phyloP scores from a whole-genome alignment of 768 basidiomycete genomes.

The Panaeolus papilionaceus region DNA sequence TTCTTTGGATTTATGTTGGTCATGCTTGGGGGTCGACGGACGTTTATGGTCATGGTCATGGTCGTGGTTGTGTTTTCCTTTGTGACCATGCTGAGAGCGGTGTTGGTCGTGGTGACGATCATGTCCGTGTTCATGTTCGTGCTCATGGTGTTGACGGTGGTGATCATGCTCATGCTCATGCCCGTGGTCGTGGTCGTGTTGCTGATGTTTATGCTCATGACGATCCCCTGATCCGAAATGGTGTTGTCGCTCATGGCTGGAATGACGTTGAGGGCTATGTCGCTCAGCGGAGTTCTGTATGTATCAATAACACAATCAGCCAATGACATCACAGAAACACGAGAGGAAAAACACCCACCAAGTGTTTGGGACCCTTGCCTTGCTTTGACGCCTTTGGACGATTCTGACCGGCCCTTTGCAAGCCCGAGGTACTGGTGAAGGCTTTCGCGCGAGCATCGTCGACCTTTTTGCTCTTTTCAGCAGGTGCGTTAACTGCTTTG shows the following conservation, averaged over 20 bases:
- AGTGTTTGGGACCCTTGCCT: neutral
- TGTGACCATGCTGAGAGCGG: no score
- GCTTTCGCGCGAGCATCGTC: neutral
- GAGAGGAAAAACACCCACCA: neutral
- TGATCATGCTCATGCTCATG: neutral
- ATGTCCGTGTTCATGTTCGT: neutral
- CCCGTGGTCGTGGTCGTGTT: slow-evolving; percentile 1
- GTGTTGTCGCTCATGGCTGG: neutral
- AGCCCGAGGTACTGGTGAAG: neutral
- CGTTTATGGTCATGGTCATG: neutral
- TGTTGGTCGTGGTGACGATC: no score
- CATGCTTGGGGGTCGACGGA: neutral
- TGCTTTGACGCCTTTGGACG: neutral
- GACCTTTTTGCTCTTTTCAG: neutral
- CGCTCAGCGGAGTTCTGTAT: neutral
- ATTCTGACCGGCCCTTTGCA: neutral
- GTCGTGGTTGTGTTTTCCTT: neutral
- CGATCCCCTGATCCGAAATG: neutral
- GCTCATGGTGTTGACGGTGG: neutral
- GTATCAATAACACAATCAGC: neutral
- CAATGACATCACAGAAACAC: neutral
- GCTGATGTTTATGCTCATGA: neutral
- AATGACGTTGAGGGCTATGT: neutral
- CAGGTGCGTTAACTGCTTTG: neutral
- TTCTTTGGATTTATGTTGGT: neutral